Evolutionary conservation across 805 yeast species (phyloP).

Genomic region (Candida schatavii): DNA sequence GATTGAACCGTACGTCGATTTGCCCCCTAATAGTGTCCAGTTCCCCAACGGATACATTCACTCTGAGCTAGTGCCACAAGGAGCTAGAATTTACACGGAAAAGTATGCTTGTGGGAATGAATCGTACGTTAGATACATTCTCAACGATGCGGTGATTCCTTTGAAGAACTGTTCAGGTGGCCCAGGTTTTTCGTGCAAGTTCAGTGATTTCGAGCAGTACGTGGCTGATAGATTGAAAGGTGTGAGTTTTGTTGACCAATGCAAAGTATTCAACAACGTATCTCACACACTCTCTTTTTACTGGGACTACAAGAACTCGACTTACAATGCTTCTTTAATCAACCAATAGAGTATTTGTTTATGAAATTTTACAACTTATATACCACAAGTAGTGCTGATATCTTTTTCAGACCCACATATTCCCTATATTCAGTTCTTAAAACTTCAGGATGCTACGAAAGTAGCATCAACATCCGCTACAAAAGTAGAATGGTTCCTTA

Average conservation of each 20-base stretch:
- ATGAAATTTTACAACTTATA: no score
- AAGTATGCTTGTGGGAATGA: slow-evolving; percentile 29
- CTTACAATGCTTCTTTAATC: slow-evolving; percentile 14
- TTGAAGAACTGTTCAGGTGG: slow-evolving; percentile 32
- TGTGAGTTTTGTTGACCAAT: slow-evolving; percentile 12
- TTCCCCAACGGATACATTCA: slow-evolving; percentile 48
- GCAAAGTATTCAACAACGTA: slow-evolving; percentile 12
- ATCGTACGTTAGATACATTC: slow-evolving; percentile 35
- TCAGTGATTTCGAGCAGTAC: slow-evolving; percentile 30
- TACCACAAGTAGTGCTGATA: no score
- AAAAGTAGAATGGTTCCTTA: no score
- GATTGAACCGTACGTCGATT: slow-evolving; percentile 37
- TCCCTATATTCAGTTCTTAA: no score
- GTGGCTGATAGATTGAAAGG: slow-evolving; percentile 15
- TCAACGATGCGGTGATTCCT: slow-evolving; percentile 42
- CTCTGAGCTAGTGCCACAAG: slow-evolving; percentile 38
- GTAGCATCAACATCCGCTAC: no score
- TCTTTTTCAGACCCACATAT: no score
- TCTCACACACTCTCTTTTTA: slow-evolving; percentile 18
- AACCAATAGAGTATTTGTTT: no score
- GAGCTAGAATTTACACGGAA: slow-evolving; percentile 38
- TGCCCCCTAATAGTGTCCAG: slow-evolving; percentile 45
- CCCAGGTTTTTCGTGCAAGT: slow-evolving; percentile 43
- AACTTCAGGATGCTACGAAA: no score
- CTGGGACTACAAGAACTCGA: slow-evolving; percentile 20